These are phyloP conservation scores for Trichoderma polysporum DNA, from an alignment of 2,329 filamentous ascomycete genomes.

Conservation along the genomic window DNA sequence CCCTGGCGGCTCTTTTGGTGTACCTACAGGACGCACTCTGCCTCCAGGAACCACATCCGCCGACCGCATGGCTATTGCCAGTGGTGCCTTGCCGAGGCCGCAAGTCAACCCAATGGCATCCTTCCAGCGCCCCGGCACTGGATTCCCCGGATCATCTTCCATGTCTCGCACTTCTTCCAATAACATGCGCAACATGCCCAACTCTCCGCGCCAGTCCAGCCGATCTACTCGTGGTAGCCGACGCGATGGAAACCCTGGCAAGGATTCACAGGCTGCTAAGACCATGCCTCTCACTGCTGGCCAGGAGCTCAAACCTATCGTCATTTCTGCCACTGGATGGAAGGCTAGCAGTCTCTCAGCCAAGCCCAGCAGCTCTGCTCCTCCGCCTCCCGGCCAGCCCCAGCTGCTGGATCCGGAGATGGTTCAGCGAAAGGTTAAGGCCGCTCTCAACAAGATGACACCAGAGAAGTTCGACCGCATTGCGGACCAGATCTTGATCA, in stretches of 20 bases:
- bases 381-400: conserved; percentile 32
- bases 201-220: conserved; percentile 70
- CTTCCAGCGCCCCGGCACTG: conserved; percentile 49
- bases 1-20: conserved; percentile 71
- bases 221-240: conserved; percentile 65
- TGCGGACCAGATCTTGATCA: conserved; percentile 85
- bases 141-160: conserved; percentile 60
- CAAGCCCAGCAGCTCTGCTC: conserved; percentile 28
- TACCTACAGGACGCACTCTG: conserved; percentile 54
- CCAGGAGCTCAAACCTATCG: conserved; percentile 77
- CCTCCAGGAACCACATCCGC: conserved; percentile 76
- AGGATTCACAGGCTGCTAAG: conserved; percentile 73
- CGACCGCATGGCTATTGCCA: conserved; percentile 69
- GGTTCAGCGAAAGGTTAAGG: conserved; percentile 99
- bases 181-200: conserved; percentile 63
- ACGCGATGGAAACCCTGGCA: conserved; percentile 53
- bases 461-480: conserved; percentile 98
- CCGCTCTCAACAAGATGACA: conserved; percentile 99
- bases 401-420: conserved; percentile 79
- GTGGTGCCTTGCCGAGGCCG: conserved; percentile 49
- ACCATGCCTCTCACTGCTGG: conserved; percentile 89
- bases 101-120: conserved; percentile 43
- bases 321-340: conserved; percentile 75
- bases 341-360: conserved; percentile 73
- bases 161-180: conserved; percentile 67